Conservation (phyloP, 2,329 filamentous ascomycete genomes). For the Aspergillus brunneoviolaceus region DNA sequence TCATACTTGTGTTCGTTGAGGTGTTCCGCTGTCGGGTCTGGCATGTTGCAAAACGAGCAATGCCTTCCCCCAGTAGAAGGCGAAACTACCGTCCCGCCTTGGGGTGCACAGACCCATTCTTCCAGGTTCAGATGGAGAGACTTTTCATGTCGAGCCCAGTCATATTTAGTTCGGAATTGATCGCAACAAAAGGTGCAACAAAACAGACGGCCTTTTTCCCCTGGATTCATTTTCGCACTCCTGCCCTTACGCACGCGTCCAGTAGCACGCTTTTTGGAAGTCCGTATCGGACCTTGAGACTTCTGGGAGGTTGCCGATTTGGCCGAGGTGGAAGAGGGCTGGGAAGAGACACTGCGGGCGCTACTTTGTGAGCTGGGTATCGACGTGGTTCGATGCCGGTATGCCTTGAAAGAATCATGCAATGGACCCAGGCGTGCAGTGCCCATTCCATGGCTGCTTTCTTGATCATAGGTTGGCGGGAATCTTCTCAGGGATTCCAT, state of each 20-base stretch:
- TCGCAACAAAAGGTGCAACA: slow-evolving; percentile 17
- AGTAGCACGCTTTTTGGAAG: not conserved
- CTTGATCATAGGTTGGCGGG: not conserved
- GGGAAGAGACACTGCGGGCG: not conserved
- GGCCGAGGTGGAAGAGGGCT: not conserved
- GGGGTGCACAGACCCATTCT: slow-evolving; percentile 12
- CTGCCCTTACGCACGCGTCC: not conserved
- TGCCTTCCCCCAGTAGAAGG: not conserved
- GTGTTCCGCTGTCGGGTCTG: slow-evolving; percentile 9
- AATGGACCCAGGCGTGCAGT: not conserved
- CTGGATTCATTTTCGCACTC: not conserved
- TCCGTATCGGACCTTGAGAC: not conserved
- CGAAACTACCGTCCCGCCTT: not conserved
- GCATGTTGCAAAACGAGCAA: slow-evolving; percentile 11
- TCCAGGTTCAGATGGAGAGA: slow-evolving; percentile 15
- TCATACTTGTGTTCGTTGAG: slow-evolving; percentile 10
- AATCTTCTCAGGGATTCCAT: not conserved
- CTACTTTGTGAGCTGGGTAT: not conserved
- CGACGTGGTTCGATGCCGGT: not conserved
- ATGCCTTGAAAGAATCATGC: not conserved
- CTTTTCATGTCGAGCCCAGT: slow-evolving; percentile 15
- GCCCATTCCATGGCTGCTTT: not conserved
- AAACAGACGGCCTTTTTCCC: not conserved
- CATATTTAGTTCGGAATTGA: slow-evolving; percentile 10
- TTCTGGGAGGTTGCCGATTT: not conserved